Percentiles rank a stretch among this genome's conserved stretches.
These are phyloP conservation scores for Coprinopsis cinerea DNA, from an alignment of 768 basidiomycete species.

Conservation along the genomic window DNA sequence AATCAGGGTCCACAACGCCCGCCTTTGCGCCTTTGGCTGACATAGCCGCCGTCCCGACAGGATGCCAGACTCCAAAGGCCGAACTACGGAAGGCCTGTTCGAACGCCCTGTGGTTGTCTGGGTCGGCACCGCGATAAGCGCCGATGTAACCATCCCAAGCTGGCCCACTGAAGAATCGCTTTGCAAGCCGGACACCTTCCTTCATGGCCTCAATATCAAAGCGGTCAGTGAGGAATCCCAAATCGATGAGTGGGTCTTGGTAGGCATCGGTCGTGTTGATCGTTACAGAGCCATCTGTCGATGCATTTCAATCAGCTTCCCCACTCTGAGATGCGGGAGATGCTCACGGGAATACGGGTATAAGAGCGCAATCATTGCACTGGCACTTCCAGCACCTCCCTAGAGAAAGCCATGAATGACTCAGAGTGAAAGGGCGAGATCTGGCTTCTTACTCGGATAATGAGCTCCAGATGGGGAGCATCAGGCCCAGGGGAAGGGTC, in stretches of 20 bases:
- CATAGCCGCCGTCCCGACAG: constrained; percentile 19
- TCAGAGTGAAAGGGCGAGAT: background rate
- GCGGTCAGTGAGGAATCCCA: constrained; percentile 5
- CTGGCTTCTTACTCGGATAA: constrained; percentile 5
- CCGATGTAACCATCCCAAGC: constrained; percentile 12
- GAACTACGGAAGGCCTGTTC: constrained; percentile 11
- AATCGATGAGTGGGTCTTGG: constrained; percentile 9
- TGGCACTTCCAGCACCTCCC: too few species aligned
- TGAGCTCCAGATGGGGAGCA: constrained; percentile 11
- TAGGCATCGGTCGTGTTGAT: constrained; percentile 13
- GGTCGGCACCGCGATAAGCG: constrained; percentile 8
- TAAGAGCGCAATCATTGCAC: background rate
- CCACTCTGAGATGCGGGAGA: background rate
- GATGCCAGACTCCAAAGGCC: constrained; percentile 13
- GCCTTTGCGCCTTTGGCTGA: constrained; percentile 14
- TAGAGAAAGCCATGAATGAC: constrained; percentile 15
- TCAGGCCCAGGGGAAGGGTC: constrained; percentile 14
- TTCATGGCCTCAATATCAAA: constrained; percentile 13
- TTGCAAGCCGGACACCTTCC: constrained; percentile 11
- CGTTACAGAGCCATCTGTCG: constrained; percentile 8
- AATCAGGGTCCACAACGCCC: constrained; percentile 26
- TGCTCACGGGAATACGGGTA: background rate
- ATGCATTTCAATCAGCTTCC: background rate
- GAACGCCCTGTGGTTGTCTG: constrained; percentile 9
- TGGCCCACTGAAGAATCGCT: constrained; percentile 10